Evolutionary conservation across 495 filamentous ascomycete genomes (phyloP).

Genomic region (Xylaria acuta): DNA sequence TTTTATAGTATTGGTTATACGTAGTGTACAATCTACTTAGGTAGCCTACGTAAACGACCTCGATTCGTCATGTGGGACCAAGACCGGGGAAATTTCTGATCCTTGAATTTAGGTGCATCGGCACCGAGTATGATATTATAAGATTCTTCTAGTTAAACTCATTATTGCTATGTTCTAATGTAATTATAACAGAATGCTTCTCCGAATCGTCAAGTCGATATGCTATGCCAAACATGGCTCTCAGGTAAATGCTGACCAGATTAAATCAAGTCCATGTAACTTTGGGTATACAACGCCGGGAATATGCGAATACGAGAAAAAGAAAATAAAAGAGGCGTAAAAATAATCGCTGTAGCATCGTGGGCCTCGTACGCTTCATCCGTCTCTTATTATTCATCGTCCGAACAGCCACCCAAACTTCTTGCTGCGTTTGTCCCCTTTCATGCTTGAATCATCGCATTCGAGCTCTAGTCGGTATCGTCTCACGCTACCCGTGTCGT

Average conservation of each 20-base stretch:
- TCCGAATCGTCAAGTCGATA: background rate
- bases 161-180: constrained; percentile 1
- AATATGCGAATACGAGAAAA: constrained; percentile 11
- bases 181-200: background rate
- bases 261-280: constrained; percentile 13
- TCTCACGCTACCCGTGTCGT: constrained; percentile 60
- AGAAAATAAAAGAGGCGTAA: background rate
- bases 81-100: background rate
- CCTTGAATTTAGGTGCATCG: background rate
- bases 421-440: constrained; percentile 34
- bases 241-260: background rate
- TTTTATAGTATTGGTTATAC: background rate
- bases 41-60: background rate
- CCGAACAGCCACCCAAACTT: constrained; percentile 39
- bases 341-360: background rate
- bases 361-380: constrained; percentile 27
- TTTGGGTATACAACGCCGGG: constrained; percentile 19
- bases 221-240: background rate
- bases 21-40: background rate
- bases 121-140: background rate
- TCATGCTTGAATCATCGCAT: constrained; percentile 27
- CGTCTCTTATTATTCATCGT: constrained; percentile 31
- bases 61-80: background rate
- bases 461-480: constrained; percentile 59
- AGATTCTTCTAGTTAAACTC: constrained; percentile 8